Percentiles rank a stretch among this genome's conserved stretches.
These are phyloP conservation scores for Chaetomium cochliodes DNA, from an alignment of 495 filamentous ascomycete genomes.

Conservation along the genomic window DNA sequence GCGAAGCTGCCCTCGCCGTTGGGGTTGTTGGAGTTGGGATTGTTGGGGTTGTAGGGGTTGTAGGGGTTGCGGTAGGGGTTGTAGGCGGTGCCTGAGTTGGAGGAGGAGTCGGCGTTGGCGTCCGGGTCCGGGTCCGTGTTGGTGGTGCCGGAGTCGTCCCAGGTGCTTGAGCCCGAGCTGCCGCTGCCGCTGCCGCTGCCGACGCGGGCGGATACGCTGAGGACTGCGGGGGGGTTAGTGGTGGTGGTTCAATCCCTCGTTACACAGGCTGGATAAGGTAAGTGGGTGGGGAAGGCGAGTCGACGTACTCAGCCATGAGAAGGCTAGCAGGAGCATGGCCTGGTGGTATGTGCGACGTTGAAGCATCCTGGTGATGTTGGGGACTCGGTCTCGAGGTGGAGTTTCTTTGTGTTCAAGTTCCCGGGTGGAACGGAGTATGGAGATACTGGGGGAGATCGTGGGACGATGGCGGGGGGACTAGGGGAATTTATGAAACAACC, in stretches of 20 bases:
- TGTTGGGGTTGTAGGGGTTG: neutral
- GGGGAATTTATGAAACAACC: too few species aligned
- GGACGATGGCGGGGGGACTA: too few species aligned
- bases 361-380: neutral
- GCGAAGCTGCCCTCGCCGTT: neutral
- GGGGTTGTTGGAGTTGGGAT: neutral
- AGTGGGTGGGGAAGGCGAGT: neutral
- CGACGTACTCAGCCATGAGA: conserved; percentile 4
- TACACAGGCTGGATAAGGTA: neutral
- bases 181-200: neutral
- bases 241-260: neutral
- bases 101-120: too few species aligned
- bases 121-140: too few species aligned
- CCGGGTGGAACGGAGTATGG: too few species aligned
- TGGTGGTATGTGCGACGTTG: neutral
- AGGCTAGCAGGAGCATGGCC: neutral
- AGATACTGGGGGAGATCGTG: too few species aligned
- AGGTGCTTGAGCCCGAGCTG: too few species aligned
- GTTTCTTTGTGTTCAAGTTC: too few species aligned
- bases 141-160: too few species aligned
- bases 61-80: neutral
- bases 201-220: neutral
- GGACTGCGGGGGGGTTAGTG: neutral
- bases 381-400: too few species aligned
- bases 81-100: neutral